Evolutionary conservation across 805 yeast species (phyloP).

Genomic region (Ogataea sp.): DNA sequence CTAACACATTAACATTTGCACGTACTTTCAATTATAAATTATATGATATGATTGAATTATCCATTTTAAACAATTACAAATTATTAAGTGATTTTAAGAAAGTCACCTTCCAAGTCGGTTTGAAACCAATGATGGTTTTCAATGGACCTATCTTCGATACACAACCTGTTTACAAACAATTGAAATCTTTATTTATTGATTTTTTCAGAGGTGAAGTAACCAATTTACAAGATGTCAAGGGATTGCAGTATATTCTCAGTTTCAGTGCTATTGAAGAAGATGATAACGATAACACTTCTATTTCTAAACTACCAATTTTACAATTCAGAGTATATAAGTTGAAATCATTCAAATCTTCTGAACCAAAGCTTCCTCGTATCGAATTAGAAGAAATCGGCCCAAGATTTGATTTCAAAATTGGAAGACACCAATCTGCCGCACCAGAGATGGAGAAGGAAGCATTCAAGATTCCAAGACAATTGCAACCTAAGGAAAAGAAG

Average conservation of each 20-base stretch:
- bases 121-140: constrained; percentile 91
- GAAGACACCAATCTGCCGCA: constrained; percentile 74
- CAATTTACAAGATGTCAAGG: constrained; percentile 85
- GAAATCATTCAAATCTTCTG: constrained; percentile 66
- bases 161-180: constrained; percentile 76
- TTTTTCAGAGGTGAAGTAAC: constrained; percentile 82
- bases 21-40: constrained; percentile 87
- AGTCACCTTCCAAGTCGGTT: constrained; percentile 74
- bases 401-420: constrained; percentile 84
- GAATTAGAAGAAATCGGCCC: constrained; percentile 96
- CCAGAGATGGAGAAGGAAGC: constrained; percentile 93
- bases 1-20: constrained; percentile 79
- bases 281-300: constrained; percentile 55
- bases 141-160: constrained; percentile 88
- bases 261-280: constrained; percentile 69
- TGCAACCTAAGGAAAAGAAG: constrained; percentile 78
- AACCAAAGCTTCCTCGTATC: constrained; percentile 87
- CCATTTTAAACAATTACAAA: constrained; percentile 60
- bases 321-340: constrained; percentile 87
- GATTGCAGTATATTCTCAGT: constrained; percentile 84
- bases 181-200: constrained; percentile 85
- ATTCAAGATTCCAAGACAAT: constrained; percentile 65
- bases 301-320: constrained; percentile 59
- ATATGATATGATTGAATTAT: constrained; percentile 90
- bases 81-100: constrained; percentile 74